phyloP scores from a whole-genome alignment of 2,329 filamentous ascomycete species.

The Sclerotinia spermophila region DNA sequence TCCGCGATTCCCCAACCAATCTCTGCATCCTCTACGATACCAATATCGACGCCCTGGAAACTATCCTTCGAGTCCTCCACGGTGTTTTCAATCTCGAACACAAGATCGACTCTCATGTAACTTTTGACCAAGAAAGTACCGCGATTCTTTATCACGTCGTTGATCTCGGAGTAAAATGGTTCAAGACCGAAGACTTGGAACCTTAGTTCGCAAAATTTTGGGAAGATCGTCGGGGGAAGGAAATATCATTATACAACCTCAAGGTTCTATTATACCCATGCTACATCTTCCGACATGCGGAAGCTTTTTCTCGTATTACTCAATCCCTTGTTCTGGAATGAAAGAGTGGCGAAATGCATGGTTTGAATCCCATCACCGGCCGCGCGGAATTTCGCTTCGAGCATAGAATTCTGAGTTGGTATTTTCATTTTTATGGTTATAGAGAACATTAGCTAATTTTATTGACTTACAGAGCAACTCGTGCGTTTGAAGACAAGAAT shows the following conservation, averaged over 20 bases:
- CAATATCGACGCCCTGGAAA: neutral
- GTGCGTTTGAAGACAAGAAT: neutral
- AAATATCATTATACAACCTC: neutral
- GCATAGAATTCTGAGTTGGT: neutral
- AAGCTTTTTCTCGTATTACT: neutral
- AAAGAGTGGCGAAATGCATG: neutral
- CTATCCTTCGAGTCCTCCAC: neutral
- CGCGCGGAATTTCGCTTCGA: neutral
- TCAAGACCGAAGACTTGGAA: neutral
- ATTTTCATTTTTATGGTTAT: neutral
- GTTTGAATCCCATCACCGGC: neutral
- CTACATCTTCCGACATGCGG: neutral
- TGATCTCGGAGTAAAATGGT: neutral
- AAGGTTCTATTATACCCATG: neutral
- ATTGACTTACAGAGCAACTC: neutral
- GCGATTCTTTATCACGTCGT: neutral
- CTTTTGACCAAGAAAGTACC: neutral
- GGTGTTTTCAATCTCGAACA: neutral
- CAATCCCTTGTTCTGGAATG: neutral
- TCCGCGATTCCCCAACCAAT: neutral
- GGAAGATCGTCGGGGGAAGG: no score
- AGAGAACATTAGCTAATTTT: neutral
- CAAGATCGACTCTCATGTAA: neutral
- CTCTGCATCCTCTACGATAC: neutral
- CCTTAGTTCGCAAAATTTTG: neutral